A percentile compares a stretch with the other conserved stretches of the same genome.
Conservation (phyloP, 2,329 filamentous ascomycete genomes). For the Monilinia aucupariae region DNA sequence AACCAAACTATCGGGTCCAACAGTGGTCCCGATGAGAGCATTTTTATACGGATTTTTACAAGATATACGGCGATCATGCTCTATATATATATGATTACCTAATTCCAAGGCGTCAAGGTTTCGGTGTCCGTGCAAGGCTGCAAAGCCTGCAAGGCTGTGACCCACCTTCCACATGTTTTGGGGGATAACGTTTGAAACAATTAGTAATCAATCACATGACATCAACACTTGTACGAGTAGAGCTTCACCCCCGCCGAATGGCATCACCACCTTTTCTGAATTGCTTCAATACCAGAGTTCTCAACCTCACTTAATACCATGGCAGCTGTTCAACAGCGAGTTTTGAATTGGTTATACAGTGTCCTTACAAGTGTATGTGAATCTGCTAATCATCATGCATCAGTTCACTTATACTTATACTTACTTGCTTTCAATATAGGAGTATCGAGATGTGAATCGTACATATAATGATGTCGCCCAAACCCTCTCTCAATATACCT, state of each 20-base stretch:
- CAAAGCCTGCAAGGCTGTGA: too few species aligned
- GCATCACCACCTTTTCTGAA: slow-evolving; percentile 6
- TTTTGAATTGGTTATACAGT: slow-evolving; percentile 93
- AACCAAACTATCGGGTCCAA: too few species aligned
- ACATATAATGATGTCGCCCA: slow-evolving; percentile 89
- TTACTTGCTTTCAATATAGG: slow-evolving; percentile 47
- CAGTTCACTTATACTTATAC: background rate
- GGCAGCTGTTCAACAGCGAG: slow-evolving; percentile 74
- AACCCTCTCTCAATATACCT: slow-evolving; percentile 71
- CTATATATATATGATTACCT: too few species aligned
- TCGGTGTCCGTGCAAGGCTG: too few species aligned
- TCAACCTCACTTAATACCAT: slow-evolving; percentile 26
- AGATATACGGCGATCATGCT: too few species aligned
- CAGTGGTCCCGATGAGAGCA: too few species aligned
- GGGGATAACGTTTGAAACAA: too few species aligned
- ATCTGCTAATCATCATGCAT: background rate
- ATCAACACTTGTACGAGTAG: too few species aligned
- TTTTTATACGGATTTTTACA: too few species aligned
- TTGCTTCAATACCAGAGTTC: slow-evolving; percentile 8
- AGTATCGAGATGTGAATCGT: slow-evolving; percentile 88
- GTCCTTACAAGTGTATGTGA: slow-evolving; percentile 67
- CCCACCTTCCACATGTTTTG: too few species aligned
- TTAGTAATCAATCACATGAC: background rate
- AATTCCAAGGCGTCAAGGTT: too few species aligned
- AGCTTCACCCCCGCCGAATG: background rate